phyloP scores from a whole-genome alignment of 345 rosid species.

The Psidium guajava region DNA sequence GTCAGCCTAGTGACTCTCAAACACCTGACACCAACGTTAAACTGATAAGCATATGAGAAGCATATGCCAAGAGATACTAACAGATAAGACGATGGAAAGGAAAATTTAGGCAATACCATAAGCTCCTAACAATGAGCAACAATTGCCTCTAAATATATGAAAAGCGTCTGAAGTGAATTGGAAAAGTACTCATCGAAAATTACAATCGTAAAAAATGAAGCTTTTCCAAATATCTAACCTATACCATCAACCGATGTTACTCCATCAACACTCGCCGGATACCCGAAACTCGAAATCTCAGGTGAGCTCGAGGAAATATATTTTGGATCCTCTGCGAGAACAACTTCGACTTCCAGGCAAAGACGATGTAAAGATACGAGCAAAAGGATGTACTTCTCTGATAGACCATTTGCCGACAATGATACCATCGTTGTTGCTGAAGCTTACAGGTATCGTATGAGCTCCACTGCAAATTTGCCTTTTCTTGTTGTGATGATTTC shows the following conservation, averaged over 20 bases:
- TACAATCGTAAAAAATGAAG: not conserved
- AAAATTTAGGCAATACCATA: not conserved
- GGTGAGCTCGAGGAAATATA: not conserved
- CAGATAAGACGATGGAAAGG: not conserved
- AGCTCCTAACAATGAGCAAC: not conserved
- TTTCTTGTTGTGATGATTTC: constrained; percentile 68
- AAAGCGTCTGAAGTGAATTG: not conserved
- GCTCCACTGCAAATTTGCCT: constrained; percentile 74
- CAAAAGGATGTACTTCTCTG: not conserved
- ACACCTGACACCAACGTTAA: not conserved
- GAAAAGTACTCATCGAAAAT: not conserved
- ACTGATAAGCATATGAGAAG: not conserved
- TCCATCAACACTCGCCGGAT: not conserved
- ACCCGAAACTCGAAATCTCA: not conserved
- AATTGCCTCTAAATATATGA: not conserved
- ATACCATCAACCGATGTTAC: not conserved
- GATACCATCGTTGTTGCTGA: not conserved
- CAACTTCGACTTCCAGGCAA: not conserved
- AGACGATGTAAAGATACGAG: not conserved
- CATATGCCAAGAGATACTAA: not conserved
- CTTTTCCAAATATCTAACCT: not conserved
- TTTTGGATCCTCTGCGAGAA: not conserved
- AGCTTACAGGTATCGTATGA: constrained; percentile 49
- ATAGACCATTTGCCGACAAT: not conserved
- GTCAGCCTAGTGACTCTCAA: not conserved